Conservation (phyloP, 1,284 basidiomycete genomes). For the Grifola frondosa region DNA sequence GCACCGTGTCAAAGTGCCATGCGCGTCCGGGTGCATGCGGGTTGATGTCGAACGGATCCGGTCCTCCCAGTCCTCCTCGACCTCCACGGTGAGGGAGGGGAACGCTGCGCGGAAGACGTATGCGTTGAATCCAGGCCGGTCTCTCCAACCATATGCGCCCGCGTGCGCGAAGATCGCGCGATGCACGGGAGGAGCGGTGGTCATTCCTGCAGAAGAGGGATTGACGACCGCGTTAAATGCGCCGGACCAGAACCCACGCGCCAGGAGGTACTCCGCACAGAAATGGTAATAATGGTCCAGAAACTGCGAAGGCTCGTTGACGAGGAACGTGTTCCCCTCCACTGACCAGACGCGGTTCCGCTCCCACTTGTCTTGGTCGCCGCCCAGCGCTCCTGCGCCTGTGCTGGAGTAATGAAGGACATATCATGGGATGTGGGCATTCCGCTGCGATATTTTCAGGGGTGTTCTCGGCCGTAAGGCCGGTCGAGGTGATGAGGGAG, state of each 20-base stretch:
- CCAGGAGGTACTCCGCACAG: conserved; percentile 72
- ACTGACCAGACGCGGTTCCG: conserved; percentile 60
- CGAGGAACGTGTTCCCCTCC: conserved; percentile 68
- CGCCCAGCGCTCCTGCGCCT: conserved; percentile 65
- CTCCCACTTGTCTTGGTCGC: conserved; percentile 27
- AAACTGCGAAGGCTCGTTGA: conserved; percentile 72
- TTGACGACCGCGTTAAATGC: conserved; percentile 35
- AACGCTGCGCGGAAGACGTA: conserved; percentile 78
- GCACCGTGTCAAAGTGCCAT: conserved; percentile 57
- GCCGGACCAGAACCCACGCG: conserved; percentile 71
- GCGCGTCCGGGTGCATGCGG: conserved; percentile 41
- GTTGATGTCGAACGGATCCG: conserved; percentile 45
- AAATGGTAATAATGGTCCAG: conserved; percentile 83
- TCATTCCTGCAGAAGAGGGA: conserved; percentile 15
- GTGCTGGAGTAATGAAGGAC: conserved; percentile 54
- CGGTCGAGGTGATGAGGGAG: conserved; percentile 68
- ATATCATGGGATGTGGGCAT: conserved; percentile 67
- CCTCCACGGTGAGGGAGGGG: conserved; percentile 70
- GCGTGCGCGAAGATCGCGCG: conserved; percentile 71
- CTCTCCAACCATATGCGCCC: conserved; percentile 63
- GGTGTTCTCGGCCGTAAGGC: conserved; percentile 54
- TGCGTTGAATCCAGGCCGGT: conserved; percentile 68
- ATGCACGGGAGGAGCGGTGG: conserved; percentile 47
- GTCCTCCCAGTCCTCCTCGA: conserved; percentile 69
- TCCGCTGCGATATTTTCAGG: conserved; percentile 62